phyloP scores from a whole-genome alignment of 306 rosid species.

The Prunus mira region DNA sequence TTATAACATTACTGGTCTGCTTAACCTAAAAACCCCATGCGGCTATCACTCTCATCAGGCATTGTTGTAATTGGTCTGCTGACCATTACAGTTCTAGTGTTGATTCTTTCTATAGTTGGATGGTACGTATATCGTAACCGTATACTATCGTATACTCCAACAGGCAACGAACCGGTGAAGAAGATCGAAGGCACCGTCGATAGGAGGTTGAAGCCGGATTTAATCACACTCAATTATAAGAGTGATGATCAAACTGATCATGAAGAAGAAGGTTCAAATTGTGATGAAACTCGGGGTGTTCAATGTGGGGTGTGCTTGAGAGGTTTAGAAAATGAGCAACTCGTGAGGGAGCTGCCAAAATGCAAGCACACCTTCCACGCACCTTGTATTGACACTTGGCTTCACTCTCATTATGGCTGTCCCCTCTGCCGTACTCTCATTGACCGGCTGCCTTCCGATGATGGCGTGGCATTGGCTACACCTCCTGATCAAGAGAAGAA shows the following conservation, averaged over 20 bases:
- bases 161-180: not conserved
- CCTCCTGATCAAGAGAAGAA: not conserved
- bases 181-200: not conserved
- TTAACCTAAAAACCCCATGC: not conserved
- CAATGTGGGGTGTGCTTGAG: conserved; percentile 22
- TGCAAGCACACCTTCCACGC: conserved; percentile 31
- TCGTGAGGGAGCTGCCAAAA: conserved; percentile 17
- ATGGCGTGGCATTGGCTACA: not conserved
- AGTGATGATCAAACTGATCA: not conserved
- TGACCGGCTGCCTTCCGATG: not conserved
- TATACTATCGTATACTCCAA: not conserved
- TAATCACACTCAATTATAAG: conserved; percentile 12
- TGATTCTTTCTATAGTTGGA: not conserved
- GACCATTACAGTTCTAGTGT: not conserved
- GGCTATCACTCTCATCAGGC: not conserved
- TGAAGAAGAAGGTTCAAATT: not conserved
- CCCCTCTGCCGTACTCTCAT: conserved; percentile 10
- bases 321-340: conserved; percentile 18
- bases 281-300: not conserved
- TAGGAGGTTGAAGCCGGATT: conserved; percentile 1
- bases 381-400: conserved; percentile 23
- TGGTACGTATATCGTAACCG: conserved; percentile 6
- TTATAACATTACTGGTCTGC: not conserved
- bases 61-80: conserved; percentile 6
- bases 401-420: conserved; percentile 22